Evolutionary conservation across 2,329 filamentous ascomycete genomes (phyloP).

Genomic region (Alternaria consortialis): DNA sequence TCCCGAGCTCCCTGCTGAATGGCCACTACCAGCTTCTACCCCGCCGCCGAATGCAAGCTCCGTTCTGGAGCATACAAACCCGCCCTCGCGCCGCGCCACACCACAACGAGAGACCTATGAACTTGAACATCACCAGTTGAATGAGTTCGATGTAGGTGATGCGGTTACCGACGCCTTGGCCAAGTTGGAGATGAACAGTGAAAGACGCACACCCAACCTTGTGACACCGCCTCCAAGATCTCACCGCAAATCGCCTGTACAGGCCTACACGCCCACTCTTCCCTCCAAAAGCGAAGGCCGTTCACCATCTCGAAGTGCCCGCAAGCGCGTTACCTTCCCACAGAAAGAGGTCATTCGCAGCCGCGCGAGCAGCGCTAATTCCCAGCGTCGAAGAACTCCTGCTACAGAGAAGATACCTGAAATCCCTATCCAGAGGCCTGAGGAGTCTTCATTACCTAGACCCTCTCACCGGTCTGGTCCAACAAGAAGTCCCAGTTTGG

Average conservation of each 20-base stretch:
- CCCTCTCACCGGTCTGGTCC: conserved; percentile 5
- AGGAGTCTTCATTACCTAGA: neutral
- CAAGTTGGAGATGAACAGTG: conserved; percentile 31
- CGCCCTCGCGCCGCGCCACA: conserved; percentile 14
- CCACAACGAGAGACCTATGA: conserved; percentile 23
- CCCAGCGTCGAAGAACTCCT: neutral
- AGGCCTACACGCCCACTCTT: neutral
- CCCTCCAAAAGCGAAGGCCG: neutral
- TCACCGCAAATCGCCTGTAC: conserved; percentile 3
- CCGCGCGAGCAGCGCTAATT: conserved; percentile 6
- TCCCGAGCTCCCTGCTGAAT: conserved; percentile 34
- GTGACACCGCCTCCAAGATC: conserved; percentile 9
- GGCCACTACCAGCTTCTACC: conserved; percentile 36
- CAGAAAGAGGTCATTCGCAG: conserved; percentile 3
- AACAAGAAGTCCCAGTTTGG: conserved; percentile 20
- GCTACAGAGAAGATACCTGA: conserved; percentile 3
- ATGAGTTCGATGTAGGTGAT: conserved; percentile 28
- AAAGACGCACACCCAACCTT: conserved; percentile 14
- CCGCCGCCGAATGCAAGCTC: conserved; percentile 22
- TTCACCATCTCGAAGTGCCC: neutral
- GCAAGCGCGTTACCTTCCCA: conserved; percentile 15
- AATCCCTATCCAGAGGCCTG: neutral
- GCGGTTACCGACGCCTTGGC: conserved; percentile 31
- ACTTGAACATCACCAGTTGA: conserved; percentile 27
- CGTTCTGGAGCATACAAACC: conserved; percentile 25